A percentile compares a stretch with the other conserved stretches of the same genome.
phyloP scores from a whole-genome alignment of 2,329 filamentous ascomycete species.

The Aspergillus novoparasiticus region DNA sequence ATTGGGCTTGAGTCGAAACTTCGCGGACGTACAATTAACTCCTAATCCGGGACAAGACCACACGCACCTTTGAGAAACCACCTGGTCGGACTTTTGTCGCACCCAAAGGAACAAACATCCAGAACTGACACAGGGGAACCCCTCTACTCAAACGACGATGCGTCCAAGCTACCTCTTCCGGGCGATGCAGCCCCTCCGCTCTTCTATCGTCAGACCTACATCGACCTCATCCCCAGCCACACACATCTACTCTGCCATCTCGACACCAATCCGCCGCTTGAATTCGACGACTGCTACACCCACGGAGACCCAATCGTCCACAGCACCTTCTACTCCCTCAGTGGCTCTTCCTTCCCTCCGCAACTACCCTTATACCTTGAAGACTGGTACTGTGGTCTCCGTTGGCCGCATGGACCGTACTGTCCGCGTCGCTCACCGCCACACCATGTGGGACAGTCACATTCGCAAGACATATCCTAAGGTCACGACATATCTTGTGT shows the following conservation, averaged over 20 bases:
- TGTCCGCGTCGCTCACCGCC: constrained; percentile 40
- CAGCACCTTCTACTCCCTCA: constrained; percentile 12
- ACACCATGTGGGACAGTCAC: constrained; percentile 38
- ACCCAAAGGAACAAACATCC: neutral
- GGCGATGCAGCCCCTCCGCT: constrained; percentile 35
- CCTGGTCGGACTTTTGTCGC: neutral
- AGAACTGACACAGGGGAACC: neutral
- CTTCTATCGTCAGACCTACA: constrained; percentile 29
- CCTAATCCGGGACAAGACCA: no score
- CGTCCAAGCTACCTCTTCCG: constrained; percentile 32
- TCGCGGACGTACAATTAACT: neutral
- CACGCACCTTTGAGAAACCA: neutral
- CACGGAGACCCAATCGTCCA: constrained; percentile 9
- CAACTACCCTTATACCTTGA: constrained; percentile 37
- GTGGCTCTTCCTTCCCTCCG: constrained; percentile 33
- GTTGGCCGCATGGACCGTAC: constrained; percentile 46
- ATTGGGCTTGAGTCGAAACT: neutral
- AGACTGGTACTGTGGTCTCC: constrained; percentile 44
- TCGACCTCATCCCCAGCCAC: constrained; percentile 21
- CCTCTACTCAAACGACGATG: constrained; percentile 24
- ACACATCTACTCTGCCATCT: constrained; percentile 20
- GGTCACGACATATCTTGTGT: constrained; percentile 37
- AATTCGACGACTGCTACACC: constrained; percentile 15
- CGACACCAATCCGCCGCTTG: constrained; percentile 14
- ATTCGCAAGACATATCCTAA: constrained; percentile 43